A percentile compares a stretch with the other conserved stretches of the same genome.
These are phyloP conservation scores for Ceratocystis huliohia DNA, from an alignment of 2,329 filamentous ascomycete species.

Conservation along the genomic window DNA sequence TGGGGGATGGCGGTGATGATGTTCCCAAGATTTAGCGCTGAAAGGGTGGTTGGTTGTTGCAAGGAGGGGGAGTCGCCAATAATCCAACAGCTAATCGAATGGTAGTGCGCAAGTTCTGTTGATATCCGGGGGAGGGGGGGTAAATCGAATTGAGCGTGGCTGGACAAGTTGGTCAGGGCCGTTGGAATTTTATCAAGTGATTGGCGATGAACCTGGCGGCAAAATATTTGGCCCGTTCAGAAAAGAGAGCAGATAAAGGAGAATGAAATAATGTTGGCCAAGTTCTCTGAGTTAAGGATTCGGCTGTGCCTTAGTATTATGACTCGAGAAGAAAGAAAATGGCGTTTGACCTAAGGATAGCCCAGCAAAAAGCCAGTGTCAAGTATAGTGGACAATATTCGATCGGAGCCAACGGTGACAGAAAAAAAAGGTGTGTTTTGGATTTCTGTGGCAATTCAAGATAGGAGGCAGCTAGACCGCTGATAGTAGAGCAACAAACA, in stretches of 20 bases:
- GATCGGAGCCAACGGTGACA: conserved; percentile 3
- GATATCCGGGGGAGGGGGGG: neutral
- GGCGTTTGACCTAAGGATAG: neutral
- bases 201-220: neutral
- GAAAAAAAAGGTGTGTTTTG: neutral
- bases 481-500: neutral
- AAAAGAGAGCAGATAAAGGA: neutral
- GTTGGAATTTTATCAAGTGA: neutral
- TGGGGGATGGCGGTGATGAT: neutral
- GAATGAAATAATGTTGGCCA: neutral
- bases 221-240: neutral
- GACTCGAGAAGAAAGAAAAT: neutral
- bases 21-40: neutral
- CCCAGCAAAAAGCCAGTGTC: neutral
- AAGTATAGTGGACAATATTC: neutral
- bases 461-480: neutral
- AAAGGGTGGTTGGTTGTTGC: neutral
- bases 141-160: neutral
- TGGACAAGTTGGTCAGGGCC: neutral
- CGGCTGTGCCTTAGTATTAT: neutral
- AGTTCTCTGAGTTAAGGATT: neutral
- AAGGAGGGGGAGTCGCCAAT: neutral
- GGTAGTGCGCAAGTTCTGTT: neutral
- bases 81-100: neutral
- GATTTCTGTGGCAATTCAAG: neutral